A percentile compares a stretch with the other conserved stretches of the same genome.
These are phyloP conservation scores for Stygiomarasmius scandens DNA, from an alignment of 1,284 basidiomycete genomes.

Conservation along the genomic window DNA sequence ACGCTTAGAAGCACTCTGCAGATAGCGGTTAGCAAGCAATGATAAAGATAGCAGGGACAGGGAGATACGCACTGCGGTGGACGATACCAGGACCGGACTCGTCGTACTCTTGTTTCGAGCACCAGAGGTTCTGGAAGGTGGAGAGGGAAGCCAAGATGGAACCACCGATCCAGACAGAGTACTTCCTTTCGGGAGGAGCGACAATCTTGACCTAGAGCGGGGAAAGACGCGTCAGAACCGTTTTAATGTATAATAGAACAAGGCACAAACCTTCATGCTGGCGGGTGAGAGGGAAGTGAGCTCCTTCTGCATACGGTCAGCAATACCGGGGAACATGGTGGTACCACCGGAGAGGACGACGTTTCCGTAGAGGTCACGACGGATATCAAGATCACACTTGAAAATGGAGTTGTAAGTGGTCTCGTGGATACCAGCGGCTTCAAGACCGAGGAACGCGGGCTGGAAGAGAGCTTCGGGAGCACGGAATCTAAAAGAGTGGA, in stretches of 20 bases:
- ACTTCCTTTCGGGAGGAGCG: slow-evolving; percentile 16
- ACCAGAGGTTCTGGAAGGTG: slow-evolving; percentile 20
- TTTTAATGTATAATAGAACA: slow-evolving; percentile 36
- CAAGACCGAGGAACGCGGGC: slow-evolving; percentile 78
- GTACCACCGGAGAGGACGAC: slow-evolving; percentile 85
- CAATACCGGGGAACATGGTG: slow-evolving; percentile 86
- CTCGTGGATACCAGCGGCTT: slow-evolving; percentile 82
- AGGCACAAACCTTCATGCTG: slow-evolving; percentile 63
- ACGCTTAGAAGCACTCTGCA: slow-evolving; percentile 13
- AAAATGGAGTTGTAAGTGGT: slow-evolving; percentile 78
- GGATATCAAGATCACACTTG: slow-evolving; percentile 61
- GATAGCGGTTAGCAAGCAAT: neutral
- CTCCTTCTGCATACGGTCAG: slow-evolving; percentile 87
- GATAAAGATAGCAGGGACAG: too few species aligned
- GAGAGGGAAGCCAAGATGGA: slow-evolving; percentile 48
- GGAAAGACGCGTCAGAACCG: neutral
- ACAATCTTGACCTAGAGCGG: slow-evolving; percentile 17
- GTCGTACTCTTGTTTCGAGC: slow-evolving; percentile 21
- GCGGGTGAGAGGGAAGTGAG: slow-evolving; percentile 70
- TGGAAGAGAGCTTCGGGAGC: slow-evolving; percentile 75
- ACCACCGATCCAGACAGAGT: slow-evolving; percentile 56
- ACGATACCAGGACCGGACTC: slow-evolving; percentile 21
- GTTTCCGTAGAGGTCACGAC: slow-evolving; percentile 81
- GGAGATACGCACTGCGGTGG: slow-evolving; percentile 17
- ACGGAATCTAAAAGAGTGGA: slow-evolving; percentile 15